phyloP scores from a whole-genome alignment of 805 yeast genomes.

The Isabelozyma rhagii region DNA sequence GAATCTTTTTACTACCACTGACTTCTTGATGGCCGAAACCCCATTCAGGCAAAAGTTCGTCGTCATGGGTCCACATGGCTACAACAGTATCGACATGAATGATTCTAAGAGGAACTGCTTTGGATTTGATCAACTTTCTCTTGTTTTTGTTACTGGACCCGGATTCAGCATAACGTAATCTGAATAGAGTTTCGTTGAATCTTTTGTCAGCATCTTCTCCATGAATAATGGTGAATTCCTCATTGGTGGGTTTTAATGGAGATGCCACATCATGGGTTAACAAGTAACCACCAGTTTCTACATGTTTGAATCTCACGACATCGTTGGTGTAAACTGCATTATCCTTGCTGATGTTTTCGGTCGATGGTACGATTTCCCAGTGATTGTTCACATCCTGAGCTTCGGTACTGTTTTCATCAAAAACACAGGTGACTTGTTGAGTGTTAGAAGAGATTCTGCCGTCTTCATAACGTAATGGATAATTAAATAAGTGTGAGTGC shows the following conservation, averaged over 20 bases:
- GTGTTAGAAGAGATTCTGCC: conserved; percentile 93
- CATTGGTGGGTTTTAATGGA: conserved; percentile 87
- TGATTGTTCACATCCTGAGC: conserved; percentile 61
- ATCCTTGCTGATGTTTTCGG: conserved; percentile 35
- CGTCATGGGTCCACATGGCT: conserved; percentile 91
- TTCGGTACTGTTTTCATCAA: conserved; percentile 31
- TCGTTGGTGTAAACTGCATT: conserved; percentile 65
- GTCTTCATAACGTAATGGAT: conserved; percentile 93
- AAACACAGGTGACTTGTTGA: conserved; percentile 83
- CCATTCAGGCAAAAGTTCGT: conserved; percentile 89
- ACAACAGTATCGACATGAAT: conserved; percentile 86
- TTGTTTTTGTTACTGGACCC: conserved; percentile 41
- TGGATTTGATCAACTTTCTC: conserved; percentile 59
- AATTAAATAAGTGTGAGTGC: conserved; percentile 74
- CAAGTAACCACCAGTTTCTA: conserved; percentile 72
- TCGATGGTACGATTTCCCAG: conserved; percentile 80
- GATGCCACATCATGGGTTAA: conserved; percentile 96
- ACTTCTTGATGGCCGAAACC: conserved; percentile 89
- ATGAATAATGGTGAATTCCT: conserved; percentile 79
- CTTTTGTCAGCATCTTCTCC: conserved; percentile 52
- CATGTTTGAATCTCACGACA: conserved; percentile 74
- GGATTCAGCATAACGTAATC: conserved; percentile 50
- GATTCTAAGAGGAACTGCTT: conserved; percentile 64
- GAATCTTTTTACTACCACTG: conserved; percentile 85
- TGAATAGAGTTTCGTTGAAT: conserved; percentile 75